Percentiles rank a stretch among this genome's conserved stretches.
Conservation (phyloP, 495 filamentous ascomycete species). For the Apodospora peruviana region DNA sequence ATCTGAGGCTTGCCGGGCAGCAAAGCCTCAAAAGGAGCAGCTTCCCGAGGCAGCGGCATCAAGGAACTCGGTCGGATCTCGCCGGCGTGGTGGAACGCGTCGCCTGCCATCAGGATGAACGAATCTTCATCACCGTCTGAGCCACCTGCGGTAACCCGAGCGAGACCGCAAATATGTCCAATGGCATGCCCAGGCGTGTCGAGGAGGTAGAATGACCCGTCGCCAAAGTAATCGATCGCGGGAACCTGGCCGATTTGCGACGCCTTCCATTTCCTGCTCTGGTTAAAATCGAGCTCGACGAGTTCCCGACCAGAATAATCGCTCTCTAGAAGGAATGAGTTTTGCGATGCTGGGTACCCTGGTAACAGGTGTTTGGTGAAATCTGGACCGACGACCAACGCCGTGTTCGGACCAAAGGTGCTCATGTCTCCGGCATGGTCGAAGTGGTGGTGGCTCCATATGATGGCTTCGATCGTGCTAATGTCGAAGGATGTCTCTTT, state of each 20-base stretch:
- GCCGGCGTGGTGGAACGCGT: slow-evolving; percentile 49
- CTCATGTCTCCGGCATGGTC: slow-evolving; percentile 56
- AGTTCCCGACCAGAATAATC: slow-evolving; percentile 38
- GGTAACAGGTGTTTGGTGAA: slow-evolving; percentile 43
- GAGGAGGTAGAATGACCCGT: slow-evolving; percentile 56
- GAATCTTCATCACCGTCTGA: slow-evolving; percentile 2
- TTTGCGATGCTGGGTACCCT: slow-evolving; percentile 43
- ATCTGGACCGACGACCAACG: slow-evolving; percentile 53
- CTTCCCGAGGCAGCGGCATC: neutral
- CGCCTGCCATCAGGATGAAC: slow-evolving; percentile 53
- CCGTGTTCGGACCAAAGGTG: slow-evolving; percentile 43
- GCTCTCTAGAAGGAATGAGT: slow-evolving; percentile 35
- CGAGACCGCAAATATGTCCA: slow-evolving; percentile 54
- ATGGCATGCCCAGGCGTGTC: slow-evolving; percentile 51
- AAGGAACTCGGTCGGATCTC: slow-evolving; percentile 41
- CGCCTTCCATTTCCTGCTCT: slow-evolving; percentile 1
- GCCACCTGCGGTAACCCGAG: slow-evolving; percentile 37
- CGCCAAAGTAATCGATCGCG: slow-evolving; percentile 57
- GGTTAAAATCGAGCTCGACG: slow-evolving; percentile 40
- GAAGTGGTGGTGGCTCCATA: slow-evolving; percentile 57
- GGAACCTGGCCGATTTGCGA: slow-evolving; percentile 42
- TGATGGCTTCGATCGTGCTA: slow-evolving; percentile 47
- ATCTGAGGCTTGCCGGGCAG: too few species aligned
- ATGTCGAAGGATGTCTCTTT: slow-evolving; percentile 39
- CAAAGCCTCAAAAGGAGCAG: too few species aligned